Conservation (phyloP, 306 rosid genomes). For the Medicago ruthenica region DNA sequence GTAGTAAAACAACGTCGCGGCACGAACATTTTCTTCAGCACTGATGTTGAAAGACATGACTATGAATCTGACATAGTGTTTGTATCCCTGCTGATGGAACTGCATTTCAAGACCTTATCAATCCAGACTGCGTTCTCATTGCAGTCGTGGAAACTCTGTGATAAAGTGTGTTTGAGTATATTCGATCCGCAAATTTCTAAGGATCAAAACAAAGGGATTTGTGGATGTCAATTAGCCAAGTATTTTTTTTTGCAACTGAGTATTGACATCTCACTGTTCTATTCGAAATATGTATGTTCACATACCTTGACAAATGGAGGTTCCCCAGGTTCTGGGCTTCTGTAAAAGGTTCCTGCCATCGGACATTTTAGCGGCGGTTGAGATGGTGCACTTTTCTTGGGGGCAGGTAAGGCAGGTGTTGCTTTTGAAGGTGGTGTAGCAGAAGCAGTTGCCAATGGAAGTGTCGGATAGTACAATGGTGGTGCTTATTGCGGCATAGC, state of each 20-base stretch:
- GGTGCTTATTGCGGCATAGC: conserved; percentile 28
- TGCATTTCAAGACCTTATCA: no score
- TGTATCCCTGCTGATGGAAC: no score
- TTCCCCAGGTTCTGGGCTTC: conserved; percentile 79
- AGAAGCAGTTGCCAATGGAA: conserved; percentile 35
- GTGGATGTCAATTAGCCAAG: conserved; percentile 53
- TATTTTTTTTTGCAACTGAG: no score
- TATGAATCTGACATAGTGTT: no score
- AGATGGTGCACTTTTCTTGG: conserved; percentile 62
- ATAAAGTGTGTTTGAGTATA: conserved; percentile 82
- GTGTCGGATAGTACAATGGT: conserved; percentile 46
- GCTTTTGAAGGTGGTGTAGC: conserved; percentile 50
- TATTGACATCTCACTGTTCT: not conserved
- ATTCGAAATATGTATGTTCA: not conserved
- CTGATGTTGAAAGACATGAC: no score
- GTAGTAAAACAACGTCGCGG: no score
- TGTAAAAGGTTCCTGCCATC: conserved; percentile 92
- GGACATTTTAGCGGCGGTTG: conserved; percentile 79
- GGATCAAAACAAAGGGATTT: conserved; percentile 84
- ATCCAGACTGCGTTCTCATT: no score
- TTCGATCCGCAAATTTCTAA: conserved; percentile 82
- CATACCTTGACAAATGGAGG: conserved; percentile 85
- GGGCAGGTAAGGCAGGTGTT: conserved; percentile 63
- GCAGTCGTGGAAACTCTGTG: no score
- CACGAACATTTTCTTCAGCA: no score